These are phyloP conservation scores for Xylaria sp. DNA, from an alignment of 2,329 filamentous ascomycete species.

Conservation along the genomic window DNA sequence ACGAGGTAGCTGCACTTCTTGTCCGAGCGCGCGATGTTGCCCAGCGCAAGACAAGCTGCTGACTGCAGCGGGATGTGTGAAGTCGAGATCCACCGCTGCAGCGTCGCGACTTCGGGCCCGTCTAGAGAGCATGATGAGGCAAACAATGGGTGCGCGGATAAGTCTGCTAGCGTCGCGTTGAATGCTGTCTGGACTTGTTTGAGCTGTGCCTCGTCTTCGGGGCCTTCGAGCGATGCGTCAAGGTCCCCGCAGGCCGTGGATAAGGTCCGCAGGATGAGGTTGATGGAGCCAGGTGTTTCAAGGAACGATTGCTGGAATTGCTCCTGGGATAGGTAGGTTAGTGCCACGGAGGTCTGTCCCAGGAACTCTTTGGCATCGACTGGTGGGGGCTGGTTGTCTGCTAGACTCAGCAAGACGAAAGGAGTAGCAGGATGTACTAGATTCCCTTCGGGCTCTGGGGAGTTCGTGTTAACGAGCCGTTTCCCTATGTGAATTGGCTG, in stretches of 20 bases:
- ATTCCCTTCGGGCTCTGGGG: constrained; percentile 57
- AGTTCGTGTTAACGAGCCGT: constrained; percentile 31
- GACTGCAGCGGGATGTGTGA: constrained; percentile 59
- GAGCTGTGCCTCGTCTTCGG: constrained; percentile 59
- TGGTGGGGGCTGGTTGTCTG: constrained; percentile 52
- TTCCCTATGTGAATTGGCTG: not conserved
- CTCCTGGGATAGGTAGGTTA: constrained; percentile 65
- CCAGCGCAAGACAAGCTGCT: constrained; percentile 68
- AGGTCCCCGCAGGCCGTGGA: constrained; percentile 59
- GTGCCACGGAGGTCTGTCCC: constrained; percentile 60
- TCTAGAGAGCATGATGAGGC: constrained; percentile 54
- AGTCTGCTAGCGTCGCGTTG: constrained; percentile 61
- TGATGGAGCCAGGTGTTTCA: constrained; percentile 50
- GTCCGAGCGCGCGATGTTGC: constrained; percentile 70
- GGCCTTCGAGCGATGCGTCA: constrained; percentile 55
- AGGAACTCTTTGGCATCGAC: constrained; percentile 66
- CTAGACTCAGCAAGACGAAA: constrained; percentile 60
- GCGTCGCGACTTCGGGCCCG: constrained; percentile 53
- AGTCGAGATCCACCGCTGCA: constrained; percentile 60
- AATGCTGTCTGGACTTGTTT: constrained; percentile 61
- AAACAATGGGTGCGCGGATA: constrained; percentile 62
- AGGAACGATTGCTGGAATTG: constrained; percentile 62
- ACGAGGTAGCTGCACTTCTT: constrained; percentile 62
- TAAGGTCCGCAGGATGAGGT: constrained; percentile 60
- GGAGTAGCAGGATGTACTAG: constrained; percentile 59